phyloP scores from a whole-genome alignment of 1,284 basidiomycete genomes.

The Ceraceosorus bombacis region DNA sequence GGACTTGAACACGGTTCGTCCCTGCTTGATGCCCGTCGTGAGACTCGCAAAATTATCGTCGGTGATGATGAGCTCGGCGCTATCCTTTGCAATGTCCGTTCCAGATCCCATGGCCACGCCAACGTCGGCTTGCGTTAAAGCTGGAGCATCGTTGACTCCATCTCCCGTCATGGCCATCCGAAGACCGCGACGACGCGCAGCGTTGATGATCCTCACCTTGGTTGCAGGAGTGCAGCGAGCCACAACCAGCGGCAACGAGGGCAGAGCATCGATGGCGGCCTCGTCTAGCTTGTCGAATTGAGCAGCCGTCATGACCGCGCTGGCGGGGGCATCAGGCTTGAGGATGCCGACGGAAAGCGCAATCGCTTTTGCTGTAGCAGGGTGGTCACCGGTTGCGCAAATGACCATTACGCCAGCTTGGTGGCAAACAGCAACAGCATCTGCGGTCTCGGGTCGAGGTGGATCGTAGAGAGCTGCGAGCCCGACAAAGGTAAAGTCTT shows the following conservation, averaged over 20 bases:
- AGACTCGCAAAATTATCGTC: slow-evolving; percentile 41
- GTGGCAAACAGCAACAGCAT: slow-evolving; percentile 60
- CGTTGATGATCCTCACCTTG: slow-evolving; percentile 42
- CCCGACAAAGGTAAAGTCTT: slow-evolving; percentile 58
- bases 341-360: slow-evolving; percentile 53
- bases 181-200: slow-evolving; percentile 26
- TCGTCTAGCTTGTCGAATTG: slow-evolving; percentile 36
- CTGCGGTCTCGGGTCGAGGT: slow-evolving; percentile 61
- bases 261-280: slow-evolving; percentile 31
- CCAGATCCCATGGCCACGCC: slow-evolving; percentile 65
- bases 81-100: slow-evolving; percentile 62
- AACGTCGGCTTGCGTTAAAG: slow-evolving; percentile 54
- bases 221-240: slow-evolving; percentile 41
- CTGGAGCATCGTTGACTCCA: slow-evolving; percentile 59
- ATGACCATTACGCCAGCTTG: slow-evolving; percentile 62
- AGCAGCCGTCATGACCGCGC: slow-evolving; percentile 26
- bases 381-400: slow-evolving; percentile 57
- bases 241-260: slow-evolving; percentile 30
- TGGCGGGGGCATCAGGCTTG: not conserved
- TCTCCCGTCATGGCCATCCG: slow-evolving; percentile 45
- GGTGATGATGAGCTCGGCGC: slow-evolving; percentile 44
- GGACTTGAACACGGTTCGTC: slow-evolving; percentile 41
- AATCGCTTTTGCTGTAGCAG: slow-evolving; percentile 49
- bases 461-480: slow-evolving; percentile 63
- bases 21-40: slow-evolving; percentile 36